phyloP scores from a whole-genome alignment of 768 basidiomycete species.

The Mrakia gelida region DNA sequence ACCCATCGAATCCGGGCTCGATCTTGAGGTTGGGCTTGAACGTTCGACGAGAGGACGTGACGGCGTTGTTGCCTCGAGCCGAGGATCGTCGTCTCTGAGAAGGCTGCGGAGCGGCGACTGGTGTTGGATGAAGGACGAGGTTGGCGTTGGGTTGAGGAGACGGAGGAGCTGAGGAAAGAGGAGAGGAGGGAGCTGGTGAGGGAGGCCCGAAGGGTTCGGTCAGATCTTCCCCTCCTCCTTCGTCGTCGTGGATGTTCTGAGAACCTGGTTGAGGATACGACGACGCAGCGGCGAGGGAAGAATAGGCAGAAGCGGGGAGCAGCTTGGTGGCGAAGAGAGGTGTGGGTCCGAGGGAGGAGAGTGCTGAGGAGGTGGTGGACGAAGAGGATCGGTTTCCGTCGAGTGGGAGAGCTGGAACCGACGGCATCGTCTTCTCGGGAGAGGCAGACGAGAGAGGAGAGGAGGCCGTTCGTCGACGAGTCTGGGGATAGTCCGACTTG shows the following conservation, averaged over 20 bases:
- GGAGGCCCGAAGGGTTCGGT: not conserved
- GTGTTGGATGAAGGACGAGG: not conserved
- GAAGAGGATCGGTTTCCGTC: not conserved
- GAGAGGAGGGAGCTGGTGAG: conserved; percentile 4
- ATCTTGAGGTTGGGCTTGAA: not conserved
- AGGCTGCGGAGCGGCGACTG: not conserved
- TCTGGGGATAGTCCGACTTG: not conserved
- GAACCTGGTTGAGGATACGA: not conserved
- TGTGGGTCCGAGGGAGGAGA: not conserved
- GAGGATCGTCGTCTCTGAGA: not conserved
- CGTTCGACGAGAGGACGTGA: not conserved
- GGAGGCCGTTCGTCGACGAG: not conserved
- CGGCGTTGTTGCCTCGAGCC: not conserved
- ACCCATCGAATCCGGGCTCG: conserved; percentile 2
- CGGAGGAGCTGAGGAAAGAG: conserved; percentile 4
- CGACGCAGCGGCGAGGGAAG: not conserved
- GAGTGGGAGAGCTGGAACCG: not conserved
- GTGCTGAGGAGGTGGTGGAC: not conserved
- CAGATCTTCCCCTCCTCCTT: not conserved
- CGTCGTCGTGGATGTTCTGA: not conserved
- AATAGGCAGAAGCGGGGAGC: not conserved
- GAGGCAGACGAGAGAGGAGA: not conserved
- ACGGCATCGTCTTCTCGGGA: too few species aligned
- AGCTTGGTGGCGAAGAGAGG: not conserved
- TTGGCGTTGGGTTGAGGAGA: not conserved